phyloP scores from a whole-genome alignment of 192 early-diverging fungal genomes.

The Coemansia sp. region DNA sequence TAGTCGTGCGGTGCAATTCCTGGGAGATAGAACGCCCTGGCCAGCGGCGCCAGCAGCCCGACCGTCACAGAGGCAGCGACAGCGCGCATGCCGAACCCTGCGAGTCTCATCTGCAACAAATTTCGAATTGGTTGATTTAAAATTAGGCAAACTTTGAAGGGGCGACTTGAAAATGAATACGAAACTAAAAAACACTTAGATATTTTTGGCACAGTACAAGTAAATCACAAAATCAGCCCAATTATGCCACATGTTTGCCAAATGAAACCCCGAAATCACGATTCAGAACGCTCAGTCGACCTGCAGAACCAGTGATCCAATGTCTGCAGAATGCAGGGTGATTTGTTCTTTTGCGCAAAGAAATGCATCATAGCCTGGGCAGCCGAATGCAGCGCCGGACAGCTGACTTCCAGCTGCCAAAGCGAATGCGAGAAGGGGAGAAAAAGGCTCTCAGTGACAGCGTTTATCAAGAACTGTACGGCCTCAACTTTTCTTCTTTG shows the following conservation, averaged over 20 bases:
- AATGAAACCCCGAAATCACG: not conserved
- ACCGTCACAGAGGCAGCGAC: not conserved
- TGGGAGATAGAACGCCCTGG: slow-evolving; percentile 82
- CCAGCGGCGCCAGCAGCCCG: slow-evolving; percentile 18
- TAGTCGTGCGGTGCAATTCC: slow-evolving; percentile 92
- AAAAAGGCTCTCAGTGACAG: not conserved
- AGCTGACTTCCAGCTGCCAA: not conserved
- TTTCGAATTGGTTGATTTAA: not conserved
- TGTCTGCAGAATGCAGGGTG: slow-evolving; percentile 3
- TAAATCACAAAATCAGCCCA: not conserved
- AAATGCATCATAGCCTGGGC: not conserved
- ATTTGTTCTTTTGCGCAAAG: not conserved
- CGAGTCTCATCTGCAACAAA: slow-evolving; percentile 12
- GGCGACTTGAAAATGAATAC: not conserved
- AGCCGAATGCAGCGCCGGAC: not conserved
- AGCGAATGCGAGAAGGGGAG: not conserved
- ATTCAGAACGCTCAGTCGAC: not conserved
- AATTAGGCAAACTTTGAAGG: not conserved
- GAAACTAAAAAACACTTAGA: not conserved
- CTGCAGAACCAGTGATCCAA: slow-evolving; percentile 1
- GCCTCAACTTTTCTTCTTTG: slow-evolving; percentile 1
- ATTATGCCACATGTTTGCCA: not conserved
- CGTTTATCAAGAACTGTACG: not conserved
- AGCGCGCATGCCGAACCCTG: slow-evolving; percentile 1
- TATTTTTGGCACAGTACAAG: too few species aligned